Percentiles rank a stretch among this genome's conserved stretches.
Evolutionary conservation across 257 asterid genomes (phyloP).

Genomic region (Solanum gracilifrons): DNA sequence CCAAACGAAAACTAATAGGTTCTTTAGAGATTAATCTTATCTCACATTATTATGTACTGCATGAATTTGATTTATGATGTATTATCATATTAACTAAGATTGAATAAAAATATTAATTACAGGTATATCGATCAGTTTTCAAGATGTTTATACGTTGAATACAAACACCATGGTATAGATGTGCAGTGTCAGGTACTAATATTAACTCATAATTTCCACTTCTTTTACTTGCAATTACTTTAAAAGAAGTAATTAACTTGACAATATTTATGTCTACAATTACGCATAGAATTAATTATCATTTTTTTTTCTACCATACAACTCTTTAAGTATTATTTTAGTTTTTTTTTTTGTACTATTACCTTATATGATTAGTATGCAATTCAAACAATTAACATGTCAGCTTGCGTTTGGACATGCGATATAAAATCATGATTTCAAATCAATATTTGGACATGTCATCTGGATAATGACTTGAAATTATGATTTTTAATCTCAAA

Average conservation of each 20-base stretch:
- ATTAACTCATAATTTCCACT: background rate
- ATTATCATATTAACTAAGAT: background rate
- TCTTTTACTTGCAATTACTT: background rate
- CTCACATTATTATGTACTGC: background rate
- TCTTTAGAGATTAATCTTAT: background rate
- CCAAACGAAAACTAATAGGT: background rate
- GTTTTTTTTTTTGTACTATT: background rate
- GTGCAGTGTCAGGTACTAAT: slow-evolving; percentile 69
- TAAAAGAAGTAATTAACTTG: background rate
- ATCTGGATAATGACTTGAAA: background rate
- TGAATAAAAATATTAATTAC: slow-evolving; percentile 2
- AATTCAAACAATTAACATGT: background rate
- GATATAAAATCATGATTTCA: background rate
- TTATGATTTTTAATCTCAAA: background rate
- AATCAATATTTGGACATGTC: background rate
- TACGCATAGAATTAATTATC: background rate
- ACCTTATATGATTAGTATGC: background rate
- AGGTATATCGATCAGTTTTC: slow-evolving; percentile 73
- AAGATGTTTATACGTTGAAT: slow-evolving; percentile 58
- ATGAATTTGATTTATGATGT: background rate
- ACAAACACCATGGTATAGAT: slow-evolving; percentile 43
- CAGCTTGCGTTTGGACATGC: background rate
- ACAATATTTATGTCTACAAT: background rate
- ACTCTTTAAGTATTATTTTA: background rate
- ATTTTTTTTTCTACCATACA: background rate